phyloP scores from a whole-genome alignment of 2,329 filamentous ascomycete genomes.

The Diaporthe vaccinii region DNA sequence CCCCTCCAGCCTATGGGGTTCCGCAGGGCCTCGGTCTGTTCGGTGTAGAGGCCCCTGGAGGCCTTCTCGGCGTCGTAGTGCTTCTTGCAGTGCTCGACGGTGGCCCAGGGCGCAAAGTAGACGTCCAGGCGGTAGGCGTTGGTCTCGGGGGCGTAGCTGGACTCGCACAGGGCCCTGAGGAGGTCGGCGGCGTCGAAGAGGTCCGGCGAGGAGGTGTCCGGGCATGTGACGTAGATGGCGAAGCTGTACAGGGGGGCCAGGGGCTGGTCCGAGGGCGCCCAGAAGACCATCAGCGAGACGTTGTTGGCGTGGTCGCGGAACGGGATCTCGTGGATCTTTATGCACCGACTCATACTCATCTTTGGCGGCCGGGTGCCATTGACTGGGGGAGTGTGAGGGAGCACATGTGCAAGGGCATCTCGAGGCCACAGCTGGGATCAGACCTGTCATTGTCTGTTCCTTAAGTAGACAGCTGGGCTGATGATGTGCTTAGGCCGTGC shows the following conservation, averaged over 20 bases:
- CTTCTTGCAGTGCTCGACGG: slow-evolving; percentile 12
- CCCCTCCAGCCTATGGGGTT: slow-evolving; percentile 15
- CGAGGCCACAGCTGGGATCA: neutral
- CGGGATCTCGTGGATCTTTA: slow-evolving; percentile 22
- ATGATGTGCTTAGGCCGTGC: slow-evolving; percentile 28
- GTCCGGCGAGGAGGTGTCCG: slow-evolving; percentile 12
- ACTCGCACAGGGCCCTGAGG: slow-evolving; percentile 11
- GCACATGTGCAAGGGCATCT: neutral
- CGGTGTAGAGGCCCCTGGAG: slow-evolving; percentile 2
- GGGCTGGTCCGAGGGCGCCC: slow-evolving; percentile 25
- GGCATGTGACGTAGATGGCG: slow-evolving; percentile 27
- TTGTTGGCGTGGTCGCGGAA: slow-evolving; percentile 30
- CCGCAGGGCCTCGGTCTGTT: slow-evolving; percentile 19
- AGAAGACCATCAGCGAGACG: slow-evolving; percentile 24
- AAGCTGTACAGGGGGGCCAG: slow-evolving; percentile 14
- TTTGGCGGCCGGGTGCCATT: slow-evolving; percentile 20
- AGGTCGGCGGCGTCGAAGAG: slow-evolving; percentile 12
- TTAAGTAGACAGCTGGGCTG: slow-evolving; percentile 19
- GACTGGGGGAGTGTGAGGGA: neutral
- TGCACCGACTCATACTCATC: slow-evolving; percentile 32
- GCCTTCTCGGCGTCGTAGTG: slow-evolving; percentile 23
- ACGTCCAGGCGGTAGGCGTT: slow-evolving; percentile 19
- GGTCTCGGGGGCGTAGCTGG: slow-evolving; percentile 24
- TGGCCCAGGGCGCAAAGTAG: slow-evolving; percentile 22
- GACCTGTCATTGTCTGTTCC: slow-evolving; percentile 28